Percentiles rank a stretch among this genome's conserved stretches.
Evolutionary conservation across 148 eudicot genomes (phyloP).

Genomic region (Fagopyrum homotropicum): DNA sequence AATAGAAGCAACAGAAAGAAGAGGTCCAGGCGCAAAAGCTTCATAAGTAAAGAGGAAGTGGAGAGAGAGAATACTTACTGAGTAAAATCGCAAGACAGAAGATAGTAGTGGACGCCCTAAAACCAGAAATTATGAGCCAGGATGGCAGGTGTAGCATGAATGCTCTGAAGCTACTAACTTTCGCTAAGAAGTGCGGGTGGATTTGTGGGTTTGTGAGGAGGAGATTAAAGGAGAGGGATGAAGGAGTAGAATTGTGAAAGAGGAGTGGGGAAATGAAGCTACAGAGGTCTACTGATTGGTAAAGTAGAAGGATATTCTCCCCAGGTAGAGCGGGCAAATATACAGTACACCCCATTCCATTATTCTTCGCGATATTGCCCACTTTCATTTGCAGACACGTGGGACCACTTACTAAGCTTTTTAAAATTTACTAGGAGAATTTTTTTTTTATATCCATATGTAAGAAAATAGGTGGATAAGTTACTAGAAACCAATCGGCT

Average conservation of each 20-base stretch:
- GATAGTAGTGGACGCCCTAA: neutral
- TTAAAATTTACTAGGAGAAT: too few species aligned
- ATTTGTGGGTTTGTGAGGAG: neutral
- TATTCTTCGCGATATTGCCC: neutral
- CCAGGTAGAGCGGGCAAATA: neutral
- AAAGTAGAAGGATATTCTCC: constrained; percentile 8
- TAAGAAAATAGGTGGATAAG: too few species aligned
- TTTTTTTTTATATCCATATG: too few species aligned
- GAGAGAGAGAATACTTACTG: neutral
- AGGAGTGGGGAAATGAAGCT: neutral
- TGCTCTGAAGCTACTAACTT: neutral
- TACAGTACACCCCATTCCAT: neutral
- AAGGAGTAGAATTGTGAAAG: neutral
- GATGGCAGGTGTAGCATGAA: neutral
- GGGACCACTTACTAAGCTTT: neutral
- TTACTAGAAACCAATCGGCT: too few species aligned
- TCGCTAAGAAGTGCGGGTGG: neutral
- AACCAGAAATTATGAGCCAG: neutral
- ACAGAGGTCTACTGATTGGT: constrained; percentile 8
- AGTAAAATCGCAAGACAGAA: neutral
- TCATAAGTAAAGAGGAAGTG: neutral
- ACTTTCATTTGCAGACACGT: neutral
- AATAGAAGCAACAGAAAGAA: neutral
- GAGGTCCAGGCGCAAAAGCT: neutral
- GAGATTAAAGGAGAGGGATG: neutral